These are phyloP conservation scores for Plenodomus tracheiphilus DNA, from an alignment of 2,329 filamentous ascomycete species.

Conservation along the genomic window DNA sequence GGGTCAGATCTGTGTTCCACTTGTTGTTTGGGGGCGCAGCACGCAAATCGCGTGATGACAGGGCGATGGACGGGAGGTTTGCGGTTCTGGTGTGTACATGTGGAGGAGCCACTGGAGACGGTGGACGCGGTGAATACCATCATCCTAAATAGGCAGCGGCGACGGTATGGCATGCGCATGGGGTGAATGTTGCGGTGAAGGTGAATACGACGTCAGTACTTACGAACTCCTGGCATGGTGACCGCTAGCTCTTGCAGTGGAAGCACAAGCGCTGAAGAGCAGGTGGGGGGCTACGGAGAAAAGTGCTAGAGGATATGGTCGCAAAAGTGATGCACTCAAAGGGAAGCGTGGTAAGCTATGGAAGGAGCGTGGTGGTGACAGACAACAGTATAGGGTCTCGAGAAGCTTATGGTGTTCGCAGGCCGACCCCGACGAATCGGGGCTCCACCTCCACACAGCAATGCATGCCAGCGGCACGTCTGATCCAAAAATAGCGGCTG, in stretches of 20 bases:
- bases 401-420: no score
- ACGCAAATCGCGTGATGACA: not conserved
- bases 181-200: not conserved
- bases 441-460: not conserved
- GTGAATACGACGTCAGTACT: conserved; percentile 24
- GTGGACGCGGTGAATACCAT: not conserved
- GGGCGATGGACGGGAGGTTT: not conserved
- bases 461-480: not conserved
- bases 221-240: conserved; percentile 47
- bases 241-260: not conserved
- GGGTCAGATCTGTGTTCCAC: not conserved
- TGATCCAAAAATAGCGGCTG: not conserved
- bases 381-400: not conserved
- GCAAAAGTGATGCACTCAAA: not conserved
- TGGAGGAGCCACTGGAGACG: not conserved
- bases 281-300: not conserved
- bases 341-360: not conserved
- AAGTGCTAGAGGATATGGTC: not conserved
- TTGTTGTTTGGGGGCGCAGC: not conserved
- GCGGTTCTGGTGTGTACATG: not conserved
- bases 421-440: not conserved
- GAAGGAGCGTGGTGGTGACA: not conserved
- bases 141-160: not conserved
- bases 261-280: not conserved
- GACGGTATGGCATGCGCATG: conserved; percentile 1